Conservation (phyloP, 2,329 filamentous ascomycete genomes). For the Trichoderma atrobrunneum region DNA sequence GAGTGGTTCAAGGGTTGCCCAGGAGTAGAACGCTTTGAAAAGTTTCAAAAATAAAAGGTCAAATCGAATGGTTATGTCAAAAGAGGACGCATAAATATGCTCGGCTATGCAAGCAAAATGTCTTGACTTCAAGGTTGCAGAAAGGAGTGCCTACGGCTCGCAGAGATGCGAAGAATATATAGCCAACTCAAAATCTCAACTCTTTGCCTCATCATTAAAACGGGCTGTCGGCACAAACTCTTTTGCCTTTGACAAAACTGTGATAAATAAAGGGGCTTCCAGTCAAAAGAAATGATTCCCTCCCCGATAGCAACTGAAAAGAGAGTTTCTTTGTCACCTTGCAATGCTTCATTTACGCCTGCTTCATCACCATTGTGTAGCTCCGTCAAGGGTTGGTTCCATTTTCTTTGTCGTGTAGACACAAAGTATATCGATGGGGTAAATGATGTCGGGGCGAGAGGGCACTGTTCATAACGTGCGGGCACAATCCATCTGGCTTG, state of each 20-base stretch:
- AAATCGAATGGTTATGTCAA: background rate
- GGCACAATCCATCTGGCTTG: background rate
- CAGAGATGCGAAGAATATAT: background rate
- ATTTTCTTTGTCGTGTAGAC: background rate
- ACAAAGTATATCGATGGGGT: background rate
- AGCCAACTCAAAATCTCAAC: too few relatives aligned
- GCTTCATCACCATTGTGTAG: background rate
- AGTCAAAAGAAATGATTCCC: background rate
- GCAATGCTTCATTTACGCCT: background rate
- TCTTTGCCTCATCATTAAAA: background rate
- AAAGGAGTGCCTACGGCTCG: background rate
- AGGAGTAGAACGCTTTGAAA: background rate
- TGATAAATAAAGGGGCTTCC: background rate
- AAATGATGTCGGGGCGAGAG: background rate
- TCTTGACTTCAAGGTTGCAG: background rate
- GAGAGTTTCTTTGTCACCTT: background rate
- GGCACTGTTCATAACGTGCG: background rate
- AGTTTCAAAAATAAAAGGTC: background rate
- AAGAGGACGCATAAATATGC: background rate
- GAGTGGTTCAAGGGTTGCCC: background rate
- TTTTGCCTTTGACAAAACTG: background rate
- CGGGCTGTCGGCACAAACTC: background rate
- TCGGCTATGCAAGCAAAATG: background rate
- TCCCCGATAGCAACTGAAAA: background rate
- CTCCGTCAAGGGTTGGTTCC: background rate